A percentile compares a stretch with the other conserved stretches of the same genome.
phyloP scores from a whole-genome alignment of 805 yeast species.

The Kodamaea sagamina region DNA sequence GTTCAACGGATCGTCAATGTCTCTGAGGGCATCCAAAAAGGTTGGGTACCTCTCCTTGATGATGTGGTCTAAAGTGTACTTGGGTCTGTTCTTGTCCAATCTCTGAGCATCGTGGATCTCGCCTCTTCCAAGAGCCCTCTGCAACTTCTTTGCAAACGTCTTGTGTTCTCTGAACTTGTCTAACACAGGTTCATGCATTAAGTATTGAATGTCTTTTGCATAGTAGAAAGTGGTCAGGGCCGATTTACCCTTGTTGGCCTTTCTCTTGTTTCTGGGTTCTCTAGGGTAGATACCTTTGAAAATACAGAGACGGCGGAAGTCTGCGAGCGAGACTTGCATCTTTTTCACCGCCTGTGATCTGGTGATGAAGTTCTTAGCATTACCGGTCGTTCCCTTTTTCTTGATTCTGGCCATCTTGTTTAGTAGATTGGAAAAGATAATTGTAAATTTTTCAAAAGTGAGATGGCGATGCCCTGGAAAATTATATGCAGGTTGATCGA shows the following conservation, averaged over 20 bases:
- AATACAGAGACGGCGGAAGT: conserved; percentile 94
- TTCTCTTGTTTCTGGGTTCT: conserved; percentile 92
- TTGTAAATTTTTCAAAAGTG: conserved; percentile 7
- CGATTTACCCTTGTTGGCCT: conserved; percentile 97
- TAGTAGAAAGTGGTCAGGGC: conserved; percentile 88
- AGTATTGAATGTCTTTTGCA: conserved; percentile 89
- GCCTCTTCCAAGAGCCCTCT: conserved; percentile 87
- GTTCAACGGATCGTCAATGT: conserved; percentile 91
- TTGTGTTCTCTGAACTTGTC: conserved; percentile 93
- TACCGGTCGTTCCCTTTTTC: conserved; percentile 83
- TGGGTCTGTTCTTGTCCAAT: conserved; percentile 77
- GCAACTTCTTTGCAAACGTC: conserved; percentile 87
- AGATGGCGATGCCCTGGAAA: neutral
- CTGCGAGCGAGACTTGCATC: conserved; percentile 91
- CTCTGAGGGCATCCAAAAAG: conserved; percentile 88
- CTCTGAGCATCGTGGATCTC: conserved; percentile 87
- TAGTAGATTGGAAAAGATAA: neutral
- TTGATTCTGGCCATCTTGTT: conserved; percentile 63
- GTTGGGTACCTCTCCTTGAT: conserved; percentile 96
- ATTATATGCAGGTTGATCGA: conserved; percentile 12
- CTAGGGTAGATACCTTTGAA: conserved; percentile 98
- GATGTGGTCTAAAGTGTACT: conserved; percentile 83
- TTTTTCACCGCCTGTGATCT: conserved; percentile 93
- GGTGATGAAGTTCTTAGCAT: conserved; percentile 88
- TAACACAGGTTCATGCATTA: conserved; percentile 92